Conservation (phyloP, 2,329 filamentous ascomycete genomes). For the Penicillium sp. region DNA sequence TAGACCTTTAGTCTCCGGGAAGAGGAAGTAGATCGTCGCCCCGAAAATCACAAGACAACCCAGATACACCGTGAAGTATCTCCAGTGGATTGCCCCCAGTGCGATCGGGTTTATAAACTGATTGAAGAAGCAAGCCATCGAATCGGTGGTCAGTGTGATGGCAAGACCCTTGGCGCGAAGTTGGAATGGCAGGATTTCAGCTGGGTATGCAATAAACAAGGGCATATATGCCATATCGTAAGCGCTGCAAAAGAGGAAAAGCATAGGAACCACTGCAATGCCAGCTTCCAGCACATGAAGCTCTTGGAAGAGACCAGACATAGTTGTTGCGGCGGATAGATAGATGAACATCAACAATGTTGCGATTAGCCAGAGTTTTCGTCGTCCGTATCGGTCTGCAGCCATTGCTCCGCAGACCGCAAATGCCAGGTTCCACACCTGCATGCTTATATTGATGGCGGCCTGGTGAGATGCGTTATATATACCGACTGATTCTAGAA, state of each 20-base stretch:
- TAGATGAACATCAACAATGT: constrained; percentile 20
- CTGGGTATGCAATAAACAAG: constrained; percentile 22
- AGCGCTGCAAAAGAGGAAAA: constrained; percentile 21
- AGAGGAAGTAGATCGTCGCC: constrained; percentile 41
- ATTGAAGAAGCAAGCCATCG: constrained; percentile 36
- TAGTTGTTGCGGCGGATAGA: constrained; percentile 16
- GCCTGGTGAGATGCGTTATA: constrained; percentile 12
- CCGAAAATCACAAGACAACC: constrained; percentile 36
- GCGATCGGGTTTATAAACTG: constrained; percentile 45
- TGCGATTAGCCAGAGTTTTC: constrained; percentile 17
- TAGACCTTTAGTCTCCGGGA: constrained; percentile 23
- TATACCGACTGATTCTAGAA: constrained; percentile 23
- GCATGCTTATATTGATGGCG: constrained; percentile 19
- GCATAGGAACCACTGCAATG: constrained; percentile 30
- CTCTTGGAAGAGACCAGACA: constrained; percentile 20
- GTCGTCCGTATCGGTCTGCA: constrained; percentile 14
- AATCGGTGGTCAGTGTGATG: constrained; percentile 25
- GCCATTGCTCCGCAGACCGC: constrained; percentile 8
- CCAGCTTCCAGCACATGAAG: constrained; percentile 21
- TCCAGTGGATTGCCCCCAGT: constrained; percentile 39
- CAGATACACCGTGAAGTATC: constrained; percentile 44
- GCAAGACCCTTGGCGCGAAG: constrained; percentile 26
- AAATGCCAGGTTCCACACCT: constrained; percentile 13
- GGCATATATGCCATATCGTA: constrained; percentile 26
- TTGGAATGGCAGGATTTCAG: constrained; percentile 23